A percentile compares a stretch with the other conserved stretches of the same genome.
phyloP scores from a whole-genome alignment of 176 grass and related monocot genomes.

The Oropetium thomaeum region DNA sequence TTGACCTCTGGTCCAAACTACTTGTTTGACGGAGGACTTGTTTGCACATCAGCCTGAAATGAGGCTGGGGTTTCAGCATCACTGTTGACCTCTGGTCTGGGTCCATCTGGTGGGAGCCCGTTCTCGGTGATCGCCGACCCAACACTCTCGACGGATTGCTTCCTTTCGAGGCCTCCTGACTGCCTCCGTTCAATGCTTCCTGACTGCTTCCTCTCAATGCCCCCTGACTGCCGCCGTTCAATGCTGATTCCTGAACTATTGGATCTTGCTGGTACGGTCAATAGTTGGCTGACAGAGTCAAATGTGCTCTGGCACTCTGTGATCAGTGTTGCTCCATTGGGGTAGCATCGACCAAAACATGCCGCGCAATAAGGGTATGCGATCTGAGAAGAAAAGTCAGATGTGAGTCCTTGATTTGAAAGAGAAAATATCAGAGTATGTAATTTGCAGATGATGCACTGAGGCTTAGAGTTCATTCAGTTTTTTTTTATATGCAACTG shows the following conservation, averaged over 20 bases:
- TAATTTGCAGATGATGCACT: neutral
- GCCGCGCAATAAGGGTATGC: slow-evolving; percentile 69
- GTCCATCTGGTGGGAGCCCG: slow-evolving; percentile 33
- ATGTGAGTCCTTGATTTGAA: neutral
- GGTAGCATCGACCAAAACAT: slow-evolving; percentile 89
- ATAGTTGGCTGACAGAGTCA: slow-evolving; percentile 59
- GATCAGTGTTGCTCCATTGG: slow-evolving; percentile 76
- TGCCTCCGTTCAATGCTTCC: slow-evolving; percentile 39
- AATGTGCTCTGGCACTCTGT: slow-evolving; percentile 57
- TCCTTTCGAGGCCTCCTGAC: slow-evolving; percentile 47
- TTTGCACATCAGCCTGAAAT: neutral
- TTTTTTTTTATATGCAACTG: neutral
- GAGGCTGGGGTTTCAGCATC: slow-evolving; percentile 3
- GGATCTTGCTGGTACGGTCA: slow-evolving; percentile 50
- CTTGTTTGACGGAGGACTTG: neutral
- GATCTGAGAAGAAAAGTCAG: slow-evolving; percentile 40
- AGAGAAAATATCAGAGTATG: neutral
- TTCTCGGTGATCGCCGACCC: neutral
- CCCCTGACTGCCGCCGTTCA: slow-evolving; percentile 51
- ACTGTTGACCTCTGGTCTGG: neutral
- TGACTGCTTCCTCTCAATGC: slow-evolving; percentile 15
- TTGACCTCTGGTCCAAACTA: slow-evolving; percentile 20
- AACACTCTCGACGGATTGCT: slow-evolving; percentile 38
- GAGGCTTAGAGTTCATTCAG: neutral
- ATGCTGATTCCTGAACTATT: slow-evolving; percentile 38